phyloP scores from a whole-genome alignment of 768 basidiomycete species.

The Mycena epipterygia region DNA sequence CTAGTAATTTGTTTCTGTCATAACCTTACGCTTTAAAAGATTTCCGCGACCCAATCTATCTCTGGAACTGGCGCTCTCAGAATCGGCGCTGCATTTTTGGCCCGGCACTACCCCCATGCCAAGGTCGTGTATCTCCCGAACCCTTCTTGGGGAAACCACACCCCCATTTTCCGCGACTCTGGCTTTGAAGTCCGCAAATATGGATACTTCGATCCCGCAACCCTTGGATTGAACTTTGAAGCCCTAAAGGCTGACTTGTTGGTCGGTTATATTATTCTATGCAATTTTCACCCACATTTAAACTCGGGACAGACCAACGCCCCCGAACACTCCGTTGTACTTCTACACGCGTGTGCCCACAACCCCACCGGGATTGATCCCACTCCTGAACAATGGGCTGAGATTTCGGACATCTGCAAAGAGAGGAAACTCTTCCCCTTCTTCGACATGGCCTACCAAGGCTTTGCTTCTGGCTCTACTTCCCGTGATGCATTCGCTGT shows the following conservation, averaged over 20 bases:
- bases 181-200: conserved; percentile 94
- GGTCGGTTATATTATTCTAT: conserved; percentile 57
- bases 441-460: conserved; percentile 99
- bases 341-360: conserved; percentile 97
- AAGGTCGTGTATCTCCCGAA: conserved; percentile 92
- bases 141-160: conserved; percentile 99
- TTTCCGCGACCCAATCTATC: conserved; percentile 92
- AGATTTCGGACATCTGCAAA: conserved; percentile 89
- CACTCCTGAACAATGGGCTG: conserved; percentile 91
- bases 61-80: conserved; percentile 98
- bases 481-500: conserved; percentile 94
- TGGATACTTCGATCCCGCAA: conserved; percentile 94
- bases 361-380: conserved; percentile 99
- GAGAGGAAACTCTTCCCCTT: conserved; percentile 95
- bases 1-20: conserved; percentile 8
- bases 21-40: conserved; percentile 55
- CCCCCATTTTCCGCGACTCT: conserved; percentile 92
- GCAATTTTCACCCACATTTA: conserved; percentile 12
- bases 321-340: conserved; percentile 85
- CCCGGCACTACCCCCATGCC: conserved; percentile 87
- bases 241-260: conserved; percentile 90
- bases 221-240: conserved; percentile 92
- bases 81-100: conserved; percentile 94
- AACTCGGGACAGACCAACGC: conserved; percentile 60
- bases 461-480: conserved; percentile 96